Conservation (phyloP, 805 yeast species). For the Candida andamanensis region DNA sequence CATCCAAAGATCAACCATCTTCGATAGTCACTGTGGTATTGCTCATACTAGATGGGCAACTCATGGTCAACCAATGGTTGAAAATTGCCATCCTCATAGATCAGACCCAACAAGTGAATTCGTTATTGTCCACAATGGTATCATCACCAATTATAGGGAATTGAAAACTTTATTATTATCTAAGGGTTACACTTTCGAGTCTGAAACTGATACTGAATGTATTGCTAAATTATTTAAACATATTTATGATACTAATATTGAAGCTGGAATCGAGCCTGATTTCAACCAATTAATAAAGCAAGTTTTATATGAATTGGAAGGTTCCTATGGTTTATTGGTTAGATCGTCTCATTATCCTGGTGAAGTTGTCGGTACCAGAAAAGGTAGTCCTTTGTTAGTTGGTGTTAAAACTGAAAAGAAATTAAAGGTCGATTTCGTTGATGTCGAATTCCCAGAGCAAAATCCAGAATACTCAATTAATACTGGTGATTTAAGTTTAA, state of each 20-base stretch:
- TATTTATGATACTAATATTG: constrained; percentile 69
- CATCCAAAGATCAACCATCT: constrained; percentile 57
- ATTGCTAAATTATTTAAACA: constrained; percentile 94
- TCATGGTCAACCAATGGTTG: constrained; percentile 85
- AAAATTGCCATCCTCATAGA: constrained; percentile 94
- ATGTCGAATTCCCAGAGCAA: constrained; percentile 89
- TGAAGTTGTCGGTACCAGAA: constrained; percentile 94
- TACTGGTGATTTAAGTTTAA: constrained; percentile 19
- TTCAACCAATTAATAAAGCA: constrained; percentile 90
- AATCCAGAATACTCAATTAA: constrained; percentile 16
- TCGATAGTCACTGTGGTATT: constrained; percentile 87
- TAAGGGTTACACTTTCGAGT: constrained; percentile 79
- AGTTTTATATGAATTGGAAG: constrained; percentile 89
- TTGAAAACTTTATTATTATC: constrained; percentile 73
- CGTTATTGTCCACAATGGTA: constrained; percentile 95
- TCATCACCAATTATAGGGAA: constrained; percentile 92
- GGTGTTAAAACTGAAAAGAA: constrained; percentile 96
- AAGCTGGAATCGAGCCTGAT: constrained; percentile 75
- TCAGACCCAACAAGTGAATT: constrained; percentile 82
- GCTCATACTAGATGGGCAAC: constrained; percentile 99
- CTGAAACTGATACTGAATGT: constrained; percentile 97
- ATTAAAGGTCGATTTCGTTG: constrained; percentile 95
- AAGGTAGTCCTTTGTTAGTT: constrained; percentile 94
- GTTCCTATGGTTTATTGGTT: constrained; percentile 94
- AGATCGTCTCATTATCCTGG: constrained; percentile 91